Evolutionary conservation across 768 basidiomycete genomes (phyloP), one percentile per base, ranked within the genome.

Genomic region (Agaricus bisporus): DNA sequence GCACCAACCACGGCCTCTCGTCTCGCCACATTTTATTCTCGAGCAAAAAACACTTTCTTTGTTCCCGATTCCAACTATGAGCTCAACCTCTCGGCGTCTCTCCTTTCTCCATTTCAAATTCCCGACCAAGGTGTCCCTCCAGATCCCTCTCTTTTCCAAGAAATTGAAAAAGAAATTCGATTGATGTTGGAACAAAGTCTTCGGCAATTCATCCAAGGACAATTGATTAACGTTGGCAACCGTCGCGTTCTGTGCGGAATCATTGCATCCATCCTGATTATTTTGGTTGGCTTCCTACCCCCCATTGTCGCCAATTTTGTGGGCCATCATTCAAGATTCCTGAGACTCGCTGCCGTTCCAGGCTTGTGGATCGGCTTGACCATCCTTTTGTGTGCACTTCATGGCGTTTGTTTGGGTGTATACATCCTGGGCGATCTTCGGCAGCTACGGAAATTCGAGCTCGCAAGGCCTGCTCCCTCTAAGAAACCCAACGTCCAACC

Each of bases 1-100:
- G 46, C 53, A 1, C 41, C 53, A 15, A 54, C 46, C 15, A 25
- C 46, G 12, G 53, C 53, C 3, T 54, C 53, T 15, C 53, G 53
- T 15, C 72, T 91, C 46, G 80, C 85, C 56, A 77, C 86, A 72
- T 91, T 89, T 68, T 91, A 87, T 62, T 71, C 79, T 3, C 83
- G 88, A 36, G 88, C 88, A 9, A 89, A 88, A 59, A 81, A 87
- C 62, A 91, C 88, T 0, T 91, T 91, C 64, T 80, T 90, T 57
- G 85, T 83, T 2, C 86, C 86, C 17, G 79, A 79, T 53, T 80
- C 83, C 43, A 73, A 77, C 41, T 90, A 86, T 60, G 86, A 88
- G 57, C 81, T 90, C 60, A 78, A 85, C 56, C 76, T 90, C 22
- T 76, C 85, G 10, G 83, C 84, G 8, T 78, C 80, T 48, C 66